These are phyloP conservation scores for Aegilops speltoides DNA, from an alignment of 176 grass and related monocot species.

Conservation along the genomic window DNA sequence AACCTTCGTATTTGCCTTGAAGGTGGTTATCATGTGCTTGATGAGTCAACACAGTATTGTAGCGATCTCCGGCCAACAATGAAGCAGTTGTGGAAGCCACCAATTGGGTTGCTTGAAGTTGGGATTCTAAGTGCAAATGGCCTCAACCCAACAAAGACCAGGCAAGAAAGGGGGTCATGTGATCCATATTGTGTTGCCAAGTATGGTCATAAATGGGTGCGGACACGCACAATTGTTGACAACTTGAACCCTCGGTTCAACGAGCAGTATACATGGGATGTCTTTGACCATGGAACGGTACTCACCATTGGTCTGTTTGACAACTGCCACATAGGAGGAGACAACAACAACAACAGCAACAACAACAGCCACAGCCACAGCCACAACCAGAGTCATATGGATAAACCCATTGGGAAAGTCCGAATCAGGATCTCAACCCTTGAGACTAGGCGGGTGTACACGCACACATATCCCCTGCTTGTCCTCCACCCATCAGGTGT, in stretches of 20 bases:
- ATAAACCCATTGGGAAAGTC: constrained; percentile 78
- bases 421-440: constrained; percentile 87
- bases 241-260: constrained; percentile 73
- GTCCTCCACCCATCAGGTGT: constrained; percentile 83
- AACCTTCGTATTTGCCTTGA: constrained; percentile 60
- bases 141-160: constrained; percentile 71
- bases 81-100: constrained; percentile 86
- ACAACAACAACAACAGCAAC: neutral
- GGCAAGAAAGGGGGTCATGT: constrained; percentile 55
- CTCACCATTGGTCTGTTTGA: constrained; percentile 87
- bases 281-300: constrained; percentile 83
- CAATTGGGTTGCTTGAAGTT: constrained; percentile 88
- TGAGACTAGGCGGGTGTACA: constrained; percentile 73
- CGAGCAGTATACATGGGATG: constrained; percentile 95
- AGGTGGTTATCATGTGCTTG: constrained; percentile 93
- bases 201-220: constrained; percentile 94
- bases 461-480: constrained; percentile 76
- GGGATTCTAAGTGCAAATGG: constrained; percentile 75
- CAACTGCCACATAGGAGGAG: constrained; percentile 64
- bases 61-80: constrained; percentile 91
- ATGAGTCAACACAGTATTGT: constrained; percentile 84
- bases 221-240: constrained; percentile 78
- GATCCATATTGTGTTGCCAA: constrained; percentile 95
- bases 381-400: constrained; percentile 29
- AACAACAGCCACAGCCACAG: neutral